A percentile compares a stretch with the other conserved stretches of the same genome.
phyloP scores from a whole-genome alignment of 768 basidiomycete species.

The Cubamyces sp. region DNA sequence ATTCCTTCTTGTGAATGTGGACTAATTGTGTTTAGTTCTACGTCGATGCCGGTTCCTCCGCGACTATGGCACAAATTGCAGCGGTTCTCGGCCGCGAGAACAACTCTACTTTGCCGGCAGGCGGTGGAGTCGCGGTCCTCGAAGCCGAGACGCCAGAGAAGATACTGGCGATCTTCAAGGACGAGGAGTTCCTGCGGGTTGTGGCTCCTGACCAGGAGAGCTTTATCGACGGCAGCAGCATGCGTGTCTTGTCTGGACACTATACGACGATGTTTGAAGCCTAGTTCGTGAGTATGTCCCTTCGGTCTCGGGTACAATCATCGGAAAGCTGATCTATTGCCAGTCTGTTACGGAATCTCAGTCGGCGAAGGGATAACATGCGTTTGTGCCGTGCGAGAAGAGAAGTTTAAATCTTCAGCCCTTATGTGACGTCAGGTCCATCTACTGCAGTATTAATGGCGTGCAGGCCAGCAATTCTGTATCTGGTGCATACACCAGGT shows the following conservation, averaged over 20 bases:
- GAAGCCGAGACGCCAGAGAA: conserved; percentile 10
- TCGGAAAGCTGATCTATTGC: too few species aligned
- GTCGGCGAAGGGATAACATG: too few species aligned
- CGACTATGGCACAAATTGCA: not conserved
- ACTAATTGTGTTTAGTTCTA: not conserved
- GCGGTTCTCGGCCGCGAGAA: not conserved
- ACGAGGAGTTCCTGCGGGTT: conserved; percentile 6
- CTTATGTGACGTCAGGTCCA: too few species aligned
- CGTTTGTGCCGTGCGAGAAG: too few species aligned
- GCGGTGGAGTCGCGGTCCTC: not conserved
- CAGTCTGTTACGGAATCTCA: too few species aligned
- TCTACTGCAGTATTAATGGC: too few species aligned
- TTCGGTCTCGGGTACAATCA: not conserved
- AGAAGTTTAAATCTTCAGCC: too few species aligned
- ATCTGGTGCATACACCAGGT: too few species aligned
- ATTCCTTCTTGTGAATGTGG: too few species aligned
- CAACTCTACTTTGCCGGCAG: not conserved
- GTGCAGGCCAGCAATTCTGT: too few species aligned
- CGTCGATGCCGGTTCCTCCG: not conserved
- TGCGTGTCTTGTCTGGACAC: not conserved
- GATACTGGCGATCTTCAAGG: conserved; percentile 5
- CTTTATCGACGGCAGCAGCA: not conserved
- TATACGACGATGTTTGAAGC: not conserved
- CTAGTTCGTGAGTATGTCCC: not conserved
- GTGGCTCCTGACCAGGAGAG: not conserved